Percentiles rank a stretch among this genome's conserved stretches.
Conservation (phyloP, 2,329 filamentous ascomycete genomes). For the Cryphonectria carpinicola region DNA sequence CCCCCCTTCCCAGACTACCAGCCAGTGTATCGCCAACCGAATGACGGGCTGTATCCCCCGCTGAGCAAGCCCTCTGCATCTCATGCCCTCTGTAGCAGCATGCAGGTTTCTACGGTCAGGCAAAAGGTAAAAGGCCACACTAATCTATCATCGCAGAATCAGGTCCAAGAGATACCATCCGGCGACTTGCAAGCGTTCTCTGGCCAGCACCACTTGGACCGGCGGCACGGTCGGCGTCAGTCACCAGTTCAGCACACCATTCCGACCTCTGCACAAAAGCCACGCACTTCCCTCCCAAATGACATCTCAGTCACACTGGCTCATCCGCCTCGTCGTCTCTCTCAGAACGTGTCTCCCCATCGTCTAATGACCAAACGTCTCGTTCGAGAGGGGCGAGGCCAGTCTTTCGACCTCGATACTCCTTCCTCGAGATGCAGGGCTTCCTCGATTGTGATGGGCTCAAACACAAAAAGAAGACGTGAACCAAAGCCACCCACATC, state of each 20-base stretch:
- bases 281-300: conserved; percentile 22
- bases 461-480: conserved; percentile 21
- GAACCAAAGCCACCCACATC: background rate
- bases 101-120: background rate
- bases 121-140: too few relatives aligned
- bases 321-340: conserved; percentile 1
- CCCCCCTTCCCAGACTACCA: conserved; percentile 11
- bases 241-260: too few relatives aligned
- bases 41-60: background rate
- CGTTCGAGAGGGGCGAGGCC: background rate
- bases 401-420: conserved; percentile 7
- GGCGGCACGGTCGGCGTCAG: background rate
- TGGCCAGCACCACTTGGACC: background rate
- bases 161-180: background rate
- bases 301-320: conserved; percentile 24
- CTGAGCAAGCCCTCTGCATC: background rate
- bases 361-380: conserved; percentile 1
- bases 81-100: background rate
- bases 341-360: conserved; percentile 8
- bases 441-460: conserved; percentile 16
- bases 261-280: background rate
- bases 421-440: conserved; percentile 13
- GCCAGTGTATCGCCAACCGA: background rate
- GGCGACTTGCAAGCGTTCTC: background rate
- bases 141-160: background rate